Evolutionary conservation across 495 filamentous ascomycete genomes (phyloP).

Genomic region (Penicillium canariense): DNA sequence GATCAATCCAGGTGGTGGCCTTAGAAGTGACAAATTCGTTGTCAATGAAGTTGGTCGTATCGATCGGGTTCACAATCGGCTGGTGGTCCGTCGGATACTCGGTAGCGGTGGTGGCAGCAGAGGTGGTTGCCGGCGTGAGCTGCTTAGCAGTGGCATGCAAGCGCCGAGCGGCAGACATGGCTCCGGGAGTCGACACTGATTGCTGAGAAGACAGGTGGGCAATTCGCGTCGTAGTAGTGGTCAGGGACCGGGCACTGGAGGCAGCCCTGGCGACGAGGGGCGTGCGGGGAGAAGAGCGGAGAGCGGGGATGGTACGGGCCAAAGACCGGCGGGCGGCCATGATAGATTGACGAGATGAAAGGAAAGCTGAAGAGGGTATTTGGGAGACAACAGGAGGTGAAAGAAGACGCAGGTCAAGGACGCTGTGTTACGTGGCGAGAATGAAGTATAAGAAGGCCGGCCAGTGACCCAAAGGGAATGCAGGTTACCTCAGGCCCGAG

Average conservation of each 20-base stretch:
- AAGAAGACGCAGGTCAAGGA: conserved; percentile 1
- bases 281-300: conserved; percentile 47
- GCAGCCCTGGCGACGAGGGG: conserved; percentile 29
- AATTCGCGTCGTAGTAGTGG: conserved; percentile 26
- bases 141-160: conserved; percentile 63
- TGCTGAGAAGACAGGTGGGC: conserved; percentile 19
- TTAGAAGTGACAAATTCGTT: conserved; percentile 81
- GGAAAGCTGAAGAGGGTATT: background rate
- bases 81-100: conserved; percentile 82
- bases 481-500: conserved; percentile 26
- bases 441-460: conserved; percentile 13
- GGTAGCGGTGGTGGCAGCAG: conserved; percentile 58
- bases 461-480: background rate
- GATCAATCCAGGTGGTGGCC: conserved; percentile 81
- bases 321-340: conserved; percentile 49
- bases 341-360: conserved; percentile 13
- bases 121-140: conserved; percentile 51
- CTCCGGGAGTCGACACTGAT: conserved; percentile 14
- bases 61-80: conserved; percentile 65
- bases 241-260: conserved; percentile 30
- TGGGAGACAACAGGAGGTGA: conserved; percentile 4
- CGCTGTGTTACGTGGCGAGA: background rate
- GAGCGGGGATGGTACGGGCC: conserved; percentile 43
- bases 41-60: conserved; percentile 90
- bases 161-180: conserved; percentile 31